Base-by-base conservation (phyloP, 805 yeast genomes). In the Metschnikowia vanudenii region DNA sequence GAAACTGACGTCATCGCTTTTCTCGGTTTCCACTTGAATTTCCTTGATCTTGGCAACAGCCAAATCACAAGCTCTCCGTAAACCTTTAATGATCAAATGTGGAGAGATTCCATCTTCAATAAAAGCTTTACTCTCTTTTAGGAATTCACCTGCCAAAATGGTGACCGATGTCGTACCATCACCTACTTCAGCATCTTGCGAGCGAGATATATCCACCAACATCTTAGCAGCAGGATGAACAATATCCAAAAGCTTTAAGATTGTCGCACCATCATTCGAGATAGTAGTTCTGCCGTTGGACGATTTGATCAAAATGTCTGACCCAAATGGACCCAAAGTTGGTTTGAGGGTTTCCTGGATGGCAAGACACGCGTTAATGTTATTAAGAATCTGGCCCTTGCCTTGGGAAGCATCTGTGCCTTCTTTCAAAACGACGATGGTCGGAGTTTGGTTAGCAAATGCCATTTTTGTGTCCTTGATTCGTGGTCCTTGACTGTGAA, bases 181-280 rank as follows among this genome's bases (percentile, higher is more conserved):
- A 50, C 99, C 99, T 54, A 94, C 96, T 67, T 92, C 98, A 50
- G 95, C 96, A 65, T 92, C 99, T 71, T 92, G 99, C 2, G 96
- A 90, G 64, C 95, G 85, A 14, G 97, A 87, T 47, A 92, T 87
- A 64, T 92, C 96, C 44, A 92, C 99, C 56, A 92, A 73, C 50
- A 92, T 91, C 66, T 89, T 90, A 11, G 99, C 99, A 10, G 99
- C 99, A 9, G 99, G 99, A 61, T 94, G 99, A 20, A 94, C 97
- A 46, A 94, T 95, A 62, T 94, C 99, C 55, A 94, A 71, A 47
- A 94, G 75, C 63, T 85, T 88, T 64, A 94, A 74, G 58, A 94
- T 92, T 2, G 99, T 94, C 34, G 99, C 99, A 56, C 99, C 99
- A 64, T 94, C 99, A 67, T 94, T 94, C 36, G 99, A 92, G 55